These are phyloP conservation scores for Fusarium sp. DNA, from an alignment of 2,329 filamentous ascomycete genomes.

Conservation along the genomic window DNA sequence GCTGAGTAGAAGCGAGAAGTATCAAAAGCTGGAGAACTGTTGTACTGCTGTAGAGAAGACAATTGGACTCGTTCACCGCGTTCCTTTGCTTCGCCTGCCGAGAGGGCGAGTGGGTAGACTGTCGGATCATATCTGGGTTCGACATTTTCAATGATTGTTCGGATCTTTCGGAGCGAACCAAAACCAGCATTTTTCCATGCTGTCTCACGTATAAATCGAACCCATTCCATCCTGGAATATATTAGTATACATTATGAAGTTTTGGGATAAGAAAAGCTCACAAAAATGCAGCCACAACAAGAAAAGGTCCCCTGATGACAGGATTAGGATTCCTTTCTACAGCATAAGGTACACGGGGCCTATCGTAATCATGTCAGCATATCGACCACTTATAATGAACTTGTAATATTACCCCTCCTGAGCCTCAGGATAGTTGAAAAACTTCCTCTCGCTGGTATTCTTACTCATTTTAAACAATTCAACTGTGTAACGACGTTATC, in stretches of 20 bases:
- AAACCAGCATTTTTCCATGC: slow-evolving; percentile 74
- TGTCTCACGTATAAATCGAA: slow-evolving; percentile 38
- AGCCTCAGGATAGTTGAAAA: slow-evolving; percentile 39
- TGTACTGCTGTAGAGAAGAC: not conserved
- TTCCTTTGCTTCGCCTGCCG: slow-evolving; percentile 56
- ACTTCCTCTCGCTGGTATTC: slow-evolving; percentile 4
- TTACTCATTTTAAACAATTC: slow-evolving; percentile 10
- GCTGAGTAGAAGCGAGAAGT: slow-evolving; percentile 50
- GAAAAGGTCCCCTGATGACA: slow-evolving; percentile 25
- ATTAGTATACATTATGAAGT: not conserved
- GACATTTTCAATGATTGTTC: slow-evolving; percentile 61
- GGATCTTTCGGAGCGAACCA: slow-evolving; percentile 63
- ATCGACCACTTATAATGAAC: not conserved
- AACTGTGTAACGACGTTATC: not conserved
- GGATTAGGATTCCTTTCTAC: slow-evolving; percentile 34
- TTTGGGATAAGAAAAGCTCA: not conserved
- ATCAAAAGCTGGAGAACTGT: slow-evolving; percentile 51
- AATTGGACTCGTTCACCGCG: slow-evolving; percentile 12
- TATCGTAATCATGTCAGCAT: slow-evolving; percentile 27
- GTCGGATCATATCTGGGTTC: slow-evolving; percentile 61
- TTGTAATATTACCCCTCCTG: slow-evolving; percentile 29
- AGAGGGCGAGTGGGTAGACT: slow-evolving; percentile 54
- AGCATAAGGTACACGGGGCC: slow-evolving; percentile 33
- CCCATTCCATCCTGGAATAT: slow-evolving; percentile 39
- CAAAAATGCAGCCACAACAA: slow-evolving; percentile 36